Conservation (phyloP, 2,329 filamentous ascomycete species). For the Calonectria naviculata region DNA sequence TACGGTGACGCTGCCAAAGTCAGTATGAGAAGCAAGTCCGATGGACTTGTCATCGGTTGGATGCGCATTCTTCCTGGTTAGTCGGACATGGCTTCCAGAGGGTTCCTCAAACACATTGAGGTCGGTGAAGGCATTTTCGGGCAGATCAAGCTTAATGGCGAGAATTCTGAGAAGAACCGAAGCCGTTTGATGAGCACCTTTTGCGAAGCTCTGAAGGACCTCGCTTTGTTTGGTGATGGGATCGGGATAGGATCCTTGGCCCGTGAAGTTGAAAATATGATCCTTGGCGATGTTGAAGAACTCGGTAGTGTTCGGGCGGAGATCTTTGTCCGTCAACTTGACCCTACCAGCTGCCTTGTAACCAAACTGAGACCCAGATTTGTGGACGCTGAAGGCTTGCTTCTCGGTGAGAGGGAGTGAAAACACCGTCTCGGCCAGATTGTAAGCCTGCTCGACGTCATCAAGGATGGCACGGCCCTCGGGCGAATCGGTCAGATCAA, state of each 20-base stretch:
- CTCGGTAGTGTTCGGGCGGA: not conserved
- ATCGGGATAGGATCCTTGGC: not conserved
- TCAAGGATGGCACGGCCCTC: not conserved
- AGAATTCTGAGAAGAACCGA: not conserved
- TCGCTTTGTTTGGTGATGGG: not conserved
- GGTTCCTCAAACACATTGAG: not conserved
- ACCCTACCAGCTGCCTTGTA: not conserved
- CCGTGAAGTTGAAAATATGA: not conserved
- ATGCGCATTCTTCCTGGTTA: not conserved
- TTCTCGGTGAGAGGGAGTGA: not conserved
- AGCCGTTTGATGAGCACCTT: not conserved
- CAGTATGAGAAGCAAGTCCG: not conserved
- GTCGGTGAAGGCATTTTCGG: not conserved
- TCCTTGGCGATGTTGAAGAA: not conserved
- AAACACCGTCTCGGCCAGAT: not conserved
- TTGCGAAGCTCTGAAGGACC: not conserved
- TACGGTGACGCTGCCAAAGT: not conserved
- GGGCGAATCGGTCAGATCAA: not conserved
- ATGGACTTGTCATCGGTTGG: not conserved
- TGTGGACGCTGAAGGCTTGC: not conserved
- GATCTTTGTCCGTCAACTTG: not conserved
- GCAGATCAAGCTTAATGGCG: not conserved
- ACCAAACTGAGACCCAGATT: not conserved
- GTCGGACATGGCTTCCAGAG: not conserved
- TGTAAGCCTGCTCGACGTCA: not conserved